Conservation (phyloP, 495 filamentous ascomycete species). For the Talaromyces wortmannii region DNA sequence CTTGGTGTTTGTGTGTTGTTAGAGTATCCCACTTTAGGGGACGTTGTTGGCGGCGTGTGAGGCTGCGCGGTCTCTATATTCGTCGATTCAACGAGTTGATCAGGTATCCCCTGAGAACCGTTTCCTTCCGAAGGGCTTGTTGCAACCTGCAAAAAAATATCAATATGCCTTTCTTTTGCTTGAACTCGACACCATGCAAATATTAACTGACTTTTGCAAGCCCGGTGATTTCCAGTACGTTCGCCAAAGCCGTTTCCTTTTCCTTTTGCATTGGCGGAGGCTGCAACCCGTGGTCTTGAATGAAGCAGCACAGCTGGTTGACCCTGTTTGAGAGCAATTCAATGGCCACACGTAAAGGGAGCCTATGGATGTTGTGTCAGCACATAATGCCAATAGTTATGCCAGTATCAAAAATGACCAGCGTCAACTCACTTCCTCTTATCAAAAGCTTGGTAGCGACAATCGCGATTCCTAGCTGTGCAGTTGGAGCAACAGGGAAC, state of each 20-base stretch:
- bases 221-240: too few species aligned
- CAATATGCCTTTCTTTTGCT: too few species aligned
- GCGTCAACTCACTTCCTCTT: slow-evolving; percentile 34
- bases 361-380: slow-evolving; percentile 12
- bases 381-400: too few species aligned
- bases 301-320: slow-evolving; percentile 39
- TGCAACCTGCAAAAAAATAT: too few species aligned
- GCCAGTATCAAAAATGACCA: background rate
- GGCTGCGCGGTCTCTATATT: too few species aligned
- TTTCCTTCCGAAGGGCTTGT: too few species aligned
- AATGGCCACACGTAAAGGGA: slow-evolving; percentile 40
- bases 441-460: slow-evolving; percentile 37
- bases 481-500: slow-evolving; percentile 40
- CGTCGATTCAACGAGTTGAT: too few species aligned
- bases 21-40: too few species aligned
- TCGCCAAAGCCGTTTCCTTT: too few species aligned
- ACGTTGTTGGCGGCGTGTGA: too few species aligned
- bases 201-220: slow-evolving; percentile 32
- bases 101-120: too few species aligned
- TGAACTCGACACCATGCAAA: slow-evolving; percentile 25
- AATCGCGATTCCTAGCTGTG: slow-evolving; percentile 39
- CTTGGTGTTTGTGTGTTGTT: too few species aligned
- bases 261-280: slow-evolving; percentile 28
- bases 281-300: slow-evolving; percentile 33
- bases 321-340: slow-evolving; percentile 41